Percentiles rank a stretch among this genome's conserved stretches.
Evolutionary conservation across 83 land plant species (phyloP).

Genomic region (Larix sibirica): DNA sequence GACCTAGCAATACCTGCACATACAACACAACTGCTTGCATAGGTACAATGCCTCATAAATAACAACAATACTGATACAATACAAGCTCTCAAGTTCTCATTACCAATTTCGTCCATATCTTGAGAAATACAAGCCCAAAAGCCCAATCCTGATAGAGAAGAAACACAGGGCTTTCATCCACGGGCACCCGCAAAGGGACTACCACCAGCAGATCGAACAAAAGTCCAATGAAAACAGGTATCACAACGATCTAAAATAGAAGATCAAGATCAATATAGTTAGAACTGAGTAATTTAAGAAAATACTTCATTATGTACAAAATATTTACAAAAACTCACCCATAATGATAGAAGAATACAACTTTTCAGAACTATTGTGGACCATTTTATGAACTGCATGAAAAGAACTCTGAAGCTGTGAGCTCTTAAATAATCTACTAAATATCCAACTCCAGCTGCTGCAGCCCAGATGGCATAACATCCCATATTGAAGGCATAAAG

Average conservation of each 20-base stretch:
- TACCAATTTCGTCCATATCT: constrained; percentile 94
- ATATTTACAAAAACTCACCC: constrained; percentile 54
- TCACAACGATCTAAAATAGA: constrained; percentile 69
- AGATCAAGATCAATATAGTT: not conserved
- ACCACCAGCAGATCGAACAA: constrained; percentile 91
- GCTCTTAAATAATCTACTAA: constrained; percentile 67
- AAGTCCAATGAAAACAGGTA: constrained; percentile 91
- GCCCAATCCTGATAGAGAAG: constrained; percentile 99
- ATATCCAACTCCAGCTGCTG: constrained; percentile 75
- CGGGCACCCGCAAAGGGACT: constrained; percentile 94
- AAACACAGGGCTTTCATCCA: constrained; percentile 98
- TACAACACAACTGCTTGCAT: not conserved
- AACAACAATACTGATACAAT: not conserved
- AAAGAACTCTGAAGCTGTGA: constrained; percentile 58
- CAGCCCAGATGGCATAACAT: constrained; percentile 86
- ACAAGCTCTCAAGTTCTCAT: not conserved
- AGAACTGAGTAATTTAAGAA: not conserved
- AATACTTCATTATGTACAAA: not conserved
- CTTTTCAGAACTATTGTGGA: constrained; percentile 79
- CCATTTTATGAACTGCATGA: constrained; percentile 84
- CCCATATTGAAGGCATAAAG: constrained; percentile 95
- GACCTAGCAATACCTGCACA: constrained; percentile 88
- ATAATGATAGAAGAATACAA: constrained; percentile 76
- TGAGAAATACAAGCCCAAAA: constrained; percentile 87
- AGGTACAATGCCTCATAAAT: not conserved